These are phyloP conservation scores for Colletotrichum cuscutae DNA, from an alignment of 2,329 filamentous ascomycete genomes.

Conservation along the genomic window DNA sequence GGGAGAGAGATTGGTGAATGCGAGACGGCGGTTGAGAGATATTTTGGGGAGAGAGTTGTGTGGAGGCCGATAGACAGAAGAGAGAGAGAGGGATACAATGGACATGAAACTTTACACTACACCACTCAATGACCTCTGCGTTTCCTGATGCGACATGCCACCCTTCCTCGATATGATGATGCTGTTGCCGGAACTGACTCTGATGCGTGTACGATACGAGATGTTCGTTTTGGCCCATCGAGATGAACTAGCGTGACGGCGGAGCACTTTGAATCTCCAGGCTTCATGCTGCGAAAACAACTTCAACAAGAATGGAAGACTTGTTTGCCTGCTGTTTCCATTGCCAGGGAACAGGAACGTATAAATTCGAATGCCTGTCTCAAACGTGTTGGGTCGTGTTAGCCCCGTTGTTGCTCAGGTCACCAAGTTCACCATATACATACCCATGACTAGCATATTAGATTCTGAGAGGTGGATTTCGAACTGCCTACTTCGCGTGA, in stretches of 20 bases:
- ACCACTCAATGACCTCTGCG: neutral
- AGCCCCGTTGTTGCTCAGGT: too few species aligned
- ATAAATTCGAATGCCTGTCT: too few species aligned
- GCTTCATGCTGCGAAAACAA: neutral
- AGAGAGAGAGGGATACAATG: conserved; percentile 30
- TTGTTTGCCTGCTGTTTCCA: too few species aligned
- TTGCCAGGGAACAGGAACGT: too few species aligned
- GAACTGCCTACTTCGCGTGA: too few species aligned
- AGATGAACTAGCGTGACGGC: neutral
- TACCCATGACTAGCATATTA: too few species aligned
- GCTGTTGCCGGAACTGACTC: neutral
- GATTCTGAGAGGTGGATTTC: too few species aligned
- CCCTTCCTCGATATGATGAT: neutral
- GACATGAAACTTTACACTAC: conserved; percentile 34
- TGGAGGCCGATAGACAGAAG: conserved; percentile 34
- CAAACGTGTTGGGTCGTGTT: too few species aligned
- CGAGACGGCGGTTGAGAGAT: neutral
- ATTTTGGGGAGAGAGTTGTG: conserved; percentile 27
- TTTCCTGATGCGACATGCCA: neutral
- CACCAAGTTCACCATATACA: too few species aligned
- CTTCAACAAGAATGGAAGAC: neutral
- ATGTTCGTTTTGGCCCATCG: neutral
- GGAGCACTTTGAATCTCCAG: neutral
- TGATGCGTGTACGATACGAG: neutral
- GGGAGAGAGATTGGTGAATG: conserved; percentile 4